Evolutionary conservation across 1,139 yeast species (phyloP).

Genomic region (Ogataea hybrid): DNA sequence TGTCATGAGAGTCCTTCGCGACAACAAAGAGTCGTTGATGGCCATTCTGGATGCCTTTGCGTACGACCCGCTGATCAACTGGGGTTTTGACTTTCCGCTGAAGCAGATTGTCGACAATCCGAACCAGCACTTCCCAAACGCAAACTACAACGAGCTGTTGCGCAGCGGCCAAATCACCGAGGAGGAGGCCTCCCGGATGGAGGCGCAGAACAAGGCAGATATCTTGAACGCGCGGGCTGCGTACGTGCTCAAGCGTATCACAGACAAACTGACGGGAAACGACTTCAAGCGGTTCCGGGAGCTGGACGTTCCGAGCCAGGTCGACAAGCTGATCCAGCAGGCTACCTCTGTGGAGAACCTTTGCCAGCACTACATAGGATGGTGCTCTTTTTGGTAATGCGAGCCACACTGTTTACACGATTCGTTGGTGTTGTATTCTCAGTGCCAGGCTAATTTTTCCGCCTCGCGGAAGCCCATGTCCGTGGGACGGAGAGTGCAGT

Average conservation of each 20-base stretch:
- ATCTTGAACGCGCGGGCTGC: slow-evolving; percentile 90
- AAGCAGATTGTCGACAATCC: slow-evolving; percentile 73
- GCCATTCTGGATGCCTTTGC: slow-evolving; percentile 99
- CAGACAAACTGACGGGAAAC: slow-evolving; percentile 90
- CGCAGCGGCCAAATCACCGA: slow-evolving; percentile 76
- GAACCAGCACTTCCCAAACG: slow-evolving; percentile 62
- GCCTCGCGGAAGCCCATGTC: no score
- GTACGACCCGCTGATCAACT: slow-evolving; percentile 94
- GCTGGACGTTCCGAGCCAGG: slow-evolving; percentile 84
- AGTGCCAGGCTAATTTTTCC: no score
- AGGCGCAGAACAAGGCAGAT: slow-evolving; percentile 73
- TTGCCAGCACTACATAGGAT: slow-evolving; percentile 96
- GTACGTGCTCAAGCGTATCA: slow-evolving; percentile 82
- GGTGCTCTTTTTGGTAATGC: slow-evolving; percentile 96
- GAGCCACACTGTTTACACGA: no score
- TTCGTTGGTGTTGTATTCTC: no score
- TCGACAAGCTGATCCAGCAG: slow-evolving; percentile 89
- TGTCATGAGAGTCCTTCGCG: slow-evolving; percentile 92
- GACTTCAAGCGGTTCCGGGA: slow-evolving; percentile 76
- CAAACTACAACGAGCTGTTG: slow-evolving; percentile 64
- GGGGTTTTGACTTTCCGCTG: slow-evolving; percentile 96
- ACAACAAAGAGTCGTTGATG: slow-evolving; percentile 93
- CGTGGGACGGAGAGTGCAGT: no score
- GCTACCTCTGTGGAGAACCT: slow-evolving; percentile 95
- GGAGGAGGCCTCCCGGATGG: slow-evolving; percentile 68